These are phyloP conservation scores for Cotoneaster glaucophyllus DNA, from an alignment of 306 rosid genomes.

Conservation along the genomic window DNA sequence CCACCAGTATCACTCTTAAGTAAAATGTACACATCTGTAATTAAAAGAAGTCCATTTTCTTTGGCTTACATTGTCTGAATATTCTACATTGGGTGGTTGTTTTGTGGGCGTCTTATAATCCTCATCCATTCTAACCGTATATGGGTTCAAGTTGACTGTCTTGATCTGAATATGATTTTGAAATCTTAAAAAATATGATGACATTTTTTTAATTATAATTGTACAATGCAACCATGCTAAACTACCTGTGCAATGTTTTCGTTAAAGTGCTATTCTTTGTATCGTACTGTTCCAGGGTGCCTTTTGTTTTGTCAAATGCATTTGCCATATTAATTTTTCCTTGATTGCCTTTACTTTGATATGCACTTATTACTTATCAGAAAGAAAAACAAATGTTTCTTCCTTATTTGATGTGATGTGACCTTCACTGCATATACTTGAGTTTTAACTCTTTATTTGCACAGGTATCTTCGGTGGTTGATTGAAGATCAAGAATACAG, in stretches of 20 bases:
- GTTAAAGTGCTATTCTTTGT: not conserved
- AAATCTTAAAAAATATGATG: not conserved
- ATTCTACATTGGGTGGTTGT: not conserved
- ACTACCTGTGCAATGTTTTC: not conserved
- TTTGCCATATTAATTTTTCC: not conserved
- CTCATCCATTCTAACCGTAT: not conserved
- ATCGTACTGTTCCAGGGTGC: not conserved
- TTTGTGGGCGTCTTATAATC: not conserved
- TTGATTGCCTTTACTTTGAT: not conserved
- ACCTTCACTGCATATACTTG: not conserved
- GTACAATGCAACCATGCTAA: not conserved
- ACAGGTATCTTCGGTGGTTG: slow-evolving; percentile 94
- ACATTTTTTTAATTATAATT: not conserved
- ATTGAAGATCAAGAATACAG: slow-evolving; percentile 81
- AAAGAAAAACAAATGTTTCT: not conserved
- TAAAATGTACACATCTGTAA: not conserved
- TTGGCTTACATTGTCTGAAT: no score
- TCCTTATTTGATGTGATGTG: not conserved
- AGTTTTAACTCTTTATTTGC: slow-evolving; percentile 15
- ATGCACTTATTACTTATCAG: not conserved
- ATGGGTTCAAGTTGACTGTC: not conserved
- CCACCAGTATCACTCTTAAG: not conserved
- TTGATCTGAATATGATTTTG: not conserved
- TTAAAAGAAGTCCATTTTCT: not conserved
- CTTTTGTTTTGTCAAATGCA: not conserved